Percentiles rank a stretch among this genome's conserved stretches.
phyloP scores from a whole-genome alignment of 129 eudicot genomes.

The Scalesia atractyloides region DNA sequence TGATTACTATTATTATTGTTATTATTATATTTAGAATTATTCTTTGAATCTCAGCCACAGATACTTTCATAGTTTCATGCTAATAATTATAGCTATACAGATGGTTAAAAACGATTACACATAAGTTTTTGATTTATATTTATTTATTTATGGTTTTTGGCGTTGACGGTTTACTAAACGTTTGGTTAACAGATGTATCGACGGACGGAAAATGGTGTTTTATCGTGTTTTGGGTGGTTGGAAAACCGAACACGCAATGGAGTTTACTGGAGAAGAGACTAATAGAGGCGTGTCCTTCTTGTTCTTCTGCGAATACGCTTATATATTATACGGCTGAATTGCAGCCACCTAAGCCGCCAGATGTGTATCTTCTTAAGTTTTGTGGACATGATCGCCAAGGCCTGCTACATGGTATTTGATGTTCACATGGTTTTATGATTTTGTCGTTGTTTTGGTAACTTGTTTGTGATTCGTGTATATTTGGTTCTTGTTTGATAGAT shows the following conservation, averaged over 20 bases:
- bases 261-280: slow-evolving; percentile 73
- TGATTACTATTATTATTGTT: background rate
- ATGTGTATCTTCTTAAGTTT: slow-evolving; percentile 78
- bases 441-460: background rate
- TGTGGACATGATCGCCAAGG: slow-evolving; percentile 76
- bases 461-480: background rate
- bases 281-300: slow-evolving; percentile 79
- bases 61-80: slow-evolving; percentile 24
- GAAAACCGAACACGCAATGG: slow-evolving; percentile 68
- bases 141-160: background rate
- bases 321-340: slow-evolving; percentile 56
- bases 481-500: slow-evolving; percentile 50
- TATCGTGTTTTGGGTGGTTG: slow-evolving; percentile 75
- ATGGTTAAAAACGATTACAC: background rate
- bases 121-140: background rate
- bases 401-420: slow-evolving; percentile 70
- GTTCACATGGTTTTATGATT: background rate
- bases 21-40: background rate
- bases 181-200: slow-evolving; percentile 62
- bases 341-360: slow-evolving; percentile 73
- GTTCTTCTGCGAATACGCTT: slow-evolving; percentile 79
- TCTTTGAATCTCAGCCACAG: slow-evolving; percentile 19
- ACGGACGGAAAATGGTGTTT: slow-evolving; percentile 97
- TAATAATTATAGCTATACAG: background rate
- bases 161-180: background rate